Evolutionary conservation across 2,329 filamentous ascomycete species (phyloP).

Genomic region (Arthrobotrys conoides): DNA sequence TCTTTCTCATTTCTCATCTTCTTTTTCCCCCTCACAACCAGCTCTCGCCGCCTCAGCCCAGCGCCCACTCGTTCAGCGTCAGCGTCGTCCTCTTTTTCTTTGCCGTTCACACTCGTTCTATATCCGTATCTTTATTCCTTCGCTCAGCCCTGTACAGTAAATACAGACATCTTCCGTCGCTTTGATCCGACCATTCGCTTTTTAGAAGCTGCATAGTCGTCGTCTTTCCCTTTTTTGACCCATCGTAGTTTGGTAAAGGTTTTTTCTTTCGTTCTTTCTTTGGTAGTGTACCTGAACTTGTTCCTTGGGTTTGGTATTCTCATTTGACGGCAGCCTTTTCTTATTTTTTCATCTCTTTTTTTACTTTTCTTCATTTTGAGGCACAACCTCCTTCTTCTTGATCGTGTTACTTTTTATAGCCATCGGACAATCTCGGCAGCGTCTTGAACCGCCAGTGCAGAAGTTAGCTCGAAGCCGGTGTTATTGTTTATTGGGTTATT

Average conservation of each 20-base stretch:
- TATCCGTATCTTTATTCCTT: constrained; percentile 31
- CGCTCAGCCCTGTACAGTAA: constrained; percentile 43
- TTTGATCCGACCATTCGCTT: constrained; percentile 40
- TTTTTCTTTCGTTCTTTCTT: constrained; percentile 22
- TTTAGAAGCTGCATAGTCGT: constrained; percentile 26
- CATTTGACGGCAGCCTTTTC: constrained; percentile 18
- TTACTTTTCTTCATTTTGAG: not conserved
- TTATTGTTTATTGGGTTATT: constrained; percentile 15
- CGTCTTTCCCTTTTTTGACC: constrained; percentile 31
- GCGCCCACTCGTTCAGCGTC: constrained; percentile 55
- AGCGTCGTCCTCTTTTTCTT: constrained; percentile 45
- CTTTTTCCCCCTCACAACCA: constrained; percentile 55
- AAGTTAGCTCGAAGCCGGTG: constrained; percentile 3
- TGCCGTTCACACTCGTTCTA: constrained; percentile 44
- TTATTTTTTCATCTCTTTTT: not conserved
- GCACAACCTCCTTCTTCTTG: constrained; percentile 39
- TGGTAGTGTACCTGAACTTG: not conserved
- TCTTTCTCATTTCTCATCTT: constrained; percentile 55
- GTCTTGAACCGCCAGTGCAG: constrained; percentile 13
- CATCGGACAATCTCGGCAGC: constrained; percentile 58
- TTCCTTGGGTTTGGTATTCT: constrained; percentile 11
- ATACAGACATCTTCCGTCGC: not conserved
- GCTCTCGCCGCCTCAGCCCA: constrained; percentile 47
- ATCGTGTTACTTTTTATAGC: constrained; percentile 61
- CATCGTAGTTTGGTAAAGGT: constrained; percentile 20